Evolutionary conservation across 148 eudicot genomes (phyloP).

Genomic region (Bassia scoparia): DNA sequence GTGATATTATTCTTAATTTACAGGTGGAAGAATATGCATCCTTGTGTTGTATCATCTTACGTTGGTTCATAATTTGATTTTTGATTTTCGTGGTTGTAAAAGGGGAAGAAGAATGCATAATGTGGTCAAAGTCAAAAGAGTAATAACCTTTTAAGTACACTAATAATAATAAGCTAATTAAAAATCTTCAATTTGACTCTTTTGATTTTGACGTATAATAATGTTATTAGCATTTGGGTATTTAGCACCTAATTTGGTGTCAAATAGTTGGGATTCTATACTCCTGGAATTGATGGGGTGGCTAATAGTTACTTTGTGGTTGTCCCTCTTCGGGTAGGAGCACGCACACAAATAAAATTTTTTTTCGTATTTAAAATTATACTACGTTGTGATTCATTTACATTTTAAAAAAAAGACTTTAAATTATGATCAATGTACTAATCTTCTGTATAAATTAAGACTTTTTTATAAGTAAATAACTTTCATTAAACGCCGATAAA

Average conservation of each 20-base stretch:
- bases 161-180: too few species aligned
- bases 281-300: neutral
- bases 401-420: too few species aligned
- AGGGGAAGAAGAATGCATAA: neutral
- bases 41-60: neutral
- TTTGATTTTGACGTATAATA: neutral
- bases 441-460: too few species aligned
- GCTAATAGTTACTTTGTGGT: neutral
- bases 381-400: too few species aligned
- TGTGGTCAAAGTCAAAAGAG: neutral
- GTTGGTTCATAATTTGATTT: neutral
- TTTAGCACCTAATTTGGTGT: slow-evolving; percentile 1
- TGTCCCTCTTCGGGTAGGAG: neutral
- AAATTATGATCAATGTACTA: too few species aligned
- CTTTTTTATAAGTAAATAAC: too few species aligned
- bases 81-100: neutral
- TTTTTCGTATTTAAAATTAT: too few species aligned
- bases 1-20: neutral
- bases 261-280: slow-evolving; percentile 1
- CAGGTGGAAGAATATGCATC: slow-evolving; percentile 7
- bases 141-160: neutral
- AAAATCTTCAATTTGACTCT: neutral
- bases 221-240: too few species aligned
- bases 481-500: too few species aligned
- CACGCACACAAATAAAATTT: neutral